Evolutionary conservation across 345 rosid genomes (phyloP).

Genomic region (Nasturtium officinale): DNA sequence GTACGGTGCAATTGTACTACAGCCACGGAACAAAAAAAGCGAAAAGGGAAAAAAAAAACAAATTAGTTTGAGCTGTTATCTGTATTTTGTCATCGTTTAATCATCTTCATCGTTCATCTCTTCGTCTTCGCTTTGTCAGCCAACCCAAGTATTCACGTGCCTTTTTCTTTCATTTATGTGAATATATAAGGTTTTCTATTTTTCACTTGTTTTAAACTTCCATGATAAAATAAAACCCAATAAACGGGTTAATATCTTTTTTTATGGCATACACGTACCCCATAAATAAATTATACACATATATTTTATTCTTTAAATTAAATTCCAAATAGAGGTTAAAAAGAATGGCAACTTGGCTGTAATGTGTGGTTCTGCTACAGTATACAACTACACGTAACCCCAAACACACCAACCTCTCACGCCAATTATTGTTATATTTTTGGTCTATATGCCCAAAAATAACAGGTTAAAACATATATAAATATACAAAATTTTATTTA

Average conservation of each 20-base stretch:
- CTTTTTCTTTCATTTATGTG: not conserved
- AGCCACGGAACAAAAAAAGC: conserved; percentile 36
- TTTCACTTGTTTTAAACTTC: not conserved
- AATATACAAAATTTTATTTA: not conserved
- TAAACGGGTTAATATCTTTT: not conserved
- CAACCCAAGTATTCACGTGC: conserved; percentile 5
- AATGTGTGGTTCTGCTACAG: conserved; percentile 34
- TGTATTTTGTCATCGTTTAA: conserved; percentile 4
- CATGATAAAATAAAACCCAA: too few relatives aligned
- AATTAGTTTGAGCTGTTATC: conserved; percentile 1
- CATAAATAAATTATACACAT: not conserved
- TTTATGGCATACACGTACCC: not conserved
- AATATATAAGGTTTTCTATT: not conserved
- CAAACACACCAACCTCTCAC: conserved; percentile 18
- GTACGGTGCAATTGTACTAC: conserved; percentile 44
- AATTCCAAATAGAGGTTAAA: conserved; percentile 12
- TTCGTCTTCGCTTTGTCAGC: conserved; percentile 27
- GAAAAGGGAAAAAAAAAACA: conserved; percentile 7
- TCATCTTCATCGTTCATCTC: conserved; percentile 11
- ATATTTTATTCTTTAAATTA: not conserved
- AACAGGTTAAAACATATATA: not conserved
- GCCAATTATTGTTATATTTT: conserved; percentile 36
- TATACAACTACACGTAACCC: conserved; percentile 36
- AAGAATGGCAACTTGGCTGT: conserved; percentile 36
- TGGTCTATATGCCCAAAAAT: not conserved